These are phyloP conservation scores for Alternaria consortialis DNA, from an alignment of 2,329 filamentous ascomycete genomes.

Conservation along the genomic window DNA sequence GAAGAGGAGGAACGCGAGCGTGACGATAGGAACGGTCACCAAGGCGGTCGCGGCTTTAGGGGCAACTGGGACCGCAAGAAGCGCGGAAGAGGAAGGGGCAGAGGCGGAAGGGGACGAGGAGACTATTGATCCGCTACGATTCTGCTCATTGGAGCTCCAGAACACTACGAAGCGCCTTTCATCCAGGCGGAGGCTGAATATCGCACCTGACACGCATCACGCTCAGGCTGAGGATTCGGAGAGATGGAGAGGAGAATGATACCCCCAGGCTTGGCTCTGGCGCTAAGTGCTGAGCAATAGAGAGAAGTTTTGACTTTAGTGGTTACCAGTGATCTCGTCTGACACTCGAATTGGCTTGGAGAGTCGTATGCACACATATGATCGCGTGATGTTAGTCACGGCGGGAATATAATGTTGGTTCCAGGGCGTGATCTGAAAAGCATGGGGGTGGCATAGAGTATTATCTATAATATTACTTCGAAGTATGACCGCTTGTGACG, in stretches of 20 bases:
- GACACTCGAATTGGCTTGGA: neutral
- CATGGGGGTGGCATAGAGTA: neutral
- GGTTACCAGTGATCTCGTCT: neutral
- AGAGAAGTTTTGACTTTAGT: neutral
- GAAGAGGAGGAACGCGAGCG: slow-evolving; percentile 53
- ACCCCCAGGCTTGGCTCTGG: neutral
- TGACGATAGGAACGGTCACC: slow-evolving; percentile 46
- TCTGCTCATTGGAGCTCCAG: neutral
- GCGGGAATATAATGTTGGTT: neutral
- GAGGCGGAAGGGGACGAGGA: slow-evolving; percentile 34
- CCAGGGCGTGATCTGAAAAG: neutral
- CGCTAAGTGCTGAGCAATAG: neutral
- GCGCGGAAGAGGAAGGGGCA: slow-evolving; percentile 36
- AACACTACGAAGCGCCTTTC: neutral
- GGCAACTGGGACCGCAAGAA: slow-evolving; percentile 49
- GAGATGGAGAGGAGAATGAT: neutral
- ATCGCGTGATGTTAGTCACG: rapidly evolving
- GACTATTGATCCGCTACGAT: slow-evolving; percentile 18
- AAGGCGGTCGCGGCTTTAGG: slow-evolving; percentile 42
- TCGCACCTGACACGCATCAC: neutral
- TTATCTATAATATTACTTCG: neutral
- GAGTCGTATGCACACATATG: neutral
- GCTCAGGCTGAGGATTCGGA: neutral
- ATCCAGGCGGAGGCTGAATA: neutral
- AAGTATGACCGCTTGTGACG: neutral